Evolutionary conservation across 1,284 basidiomycete genomes (phyloP).

Genomic region (Xerocomus nothofagi): DNA sequence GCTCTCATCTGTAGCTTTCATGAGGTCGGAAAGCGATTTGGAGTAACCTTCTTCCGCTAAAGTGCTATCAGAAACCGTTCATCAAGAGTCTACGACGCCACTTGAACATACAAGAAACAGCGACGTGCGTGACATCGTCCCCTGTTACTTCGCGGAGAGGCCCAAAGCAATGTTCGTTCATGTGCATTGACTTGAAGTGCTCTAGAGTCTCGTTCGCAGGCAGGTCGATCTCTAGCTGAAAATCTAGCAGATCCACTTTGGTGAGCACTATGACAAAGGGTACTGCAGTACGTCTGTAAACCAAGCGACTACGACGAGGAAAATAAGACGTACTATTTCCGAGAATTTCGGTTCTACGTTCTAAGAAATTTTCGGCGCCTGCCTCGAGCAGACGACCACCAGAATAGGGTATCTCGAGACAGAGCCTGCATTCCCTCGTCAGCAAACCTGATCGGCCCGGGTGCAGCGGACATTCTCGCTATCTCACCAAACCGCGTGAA

Average conservation of each 20-base stretch:
- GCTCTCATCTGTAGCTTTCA: conserved; percentile 4
- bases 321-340: conserved; percentile 9
- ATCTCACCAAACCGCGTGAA: conserved; percentile 22
- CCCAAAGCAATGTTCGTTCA: conserved; percentile 6
- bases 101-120: conserved; percentile 14
- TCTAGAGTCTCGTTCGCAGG: neutral
- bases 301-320: neutral
- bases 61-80: neutral
- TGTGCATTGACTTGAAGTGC: neutral
- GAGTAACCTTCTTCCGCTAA: conserved; percentile 5
- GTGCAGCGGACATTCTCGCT: conserved; percentile 1
- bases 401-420: conserved; percentile 13
- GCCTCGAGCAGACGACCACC: conserved; percentile 16
- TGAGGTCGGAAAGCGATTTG: neutral
- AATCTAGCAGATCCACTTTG: conserved; percentile 13
- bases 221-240: conserved; percentile 1
- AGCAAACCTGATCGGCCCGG: neutral
- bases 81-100: neutral
- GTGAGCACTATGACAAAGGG: conserved; percentile 22
- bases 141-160: conserved; percentile 3
- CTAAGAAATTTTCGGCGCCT: conserved; percentile 16
- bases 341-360: conserved; percentile 7
- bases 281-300: conserved; percentile 2
- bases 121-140: neutral
- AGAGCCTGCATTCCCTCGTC: conserved; percentile 10